Base-by-base conservation (phyloP, 345 rosid species). In the Eucalyptus marginata region DNA sequence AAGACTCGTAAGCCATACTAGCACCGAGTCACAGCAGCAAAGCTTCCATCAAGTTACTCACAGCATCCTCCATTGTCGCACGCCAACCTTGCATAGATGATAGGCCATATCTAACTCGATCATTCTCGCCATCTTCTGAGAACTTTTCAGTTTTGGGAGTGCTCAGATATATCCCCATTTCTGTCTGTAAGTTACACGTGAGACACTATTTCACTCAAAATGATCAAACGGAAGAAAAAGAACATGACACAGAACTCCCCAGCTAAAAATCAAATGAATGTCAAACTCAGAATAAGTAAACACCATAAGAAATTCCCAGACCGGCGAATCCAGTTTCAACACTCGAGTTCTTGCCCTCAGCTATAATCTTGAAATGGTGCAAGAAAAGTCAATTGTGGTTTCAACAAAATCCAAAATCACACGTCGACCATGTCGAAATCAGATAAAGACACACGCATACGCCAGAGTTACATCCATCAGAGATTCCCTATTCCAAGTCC, bases 11-110 rank as follows among this genome's bases (percentile, higher is more conserved):
- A 29, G 89, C 87, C n/a, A 36, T 20, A 29, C 51, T 47, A 43
- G 14, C 54, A 40, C 84, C 25, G 81, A 86, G 46, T 64, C 58
- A 68, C 54, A 62, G 52, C 43, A n/a, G 31, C 87, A 64, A 31
- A 76, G 27, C 13, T 29, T 44, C 7, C 27, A n/a, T 81, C 86
- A 81, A 31, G 90, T 80, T 71, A 94, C 99, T 96, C 93, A 97
- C 99, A 20, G 99, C 99, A 89, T 98, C 99, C 93, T 98, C 99
- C 99, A 98, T 98, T 33, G 95, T 90, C 27, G 99, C 95, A 64
- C 99, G 99, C 99, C 99, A 97, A 66, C 99, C 99, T 94, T 98
- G 99, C 99, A 98, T 98, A 80, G 99, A 98, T 13, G 99, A 95
- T 90, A 98, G 90, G 87, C 99, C 99, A 93, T 93, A 98, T 91